Base-by-base conservation (phyloP, 768 basidiomycete genomes). In the Russula earlei region DNA sequence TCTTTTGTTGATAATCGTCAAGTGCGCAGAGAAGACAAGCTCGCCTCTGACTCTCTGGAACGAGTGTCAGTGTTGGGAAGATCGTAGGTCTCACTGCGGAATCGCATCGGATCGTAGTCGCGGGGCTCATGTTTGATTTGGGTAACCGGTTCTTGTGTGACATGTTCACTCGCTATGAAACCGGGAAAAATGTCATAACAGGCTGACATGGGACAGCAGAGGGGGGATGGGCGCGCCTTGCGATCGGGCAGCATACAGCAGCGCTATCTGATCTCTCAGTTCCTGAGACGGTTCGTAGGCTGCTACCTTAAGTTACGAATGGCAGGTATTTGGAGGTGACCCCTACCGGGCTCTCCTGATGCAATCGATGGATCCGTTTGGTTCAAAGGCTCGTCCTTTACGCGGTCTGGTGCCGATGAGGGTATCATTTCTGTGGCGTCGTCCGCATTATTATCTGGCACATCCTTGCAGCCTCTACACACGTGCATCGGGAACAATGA, bases 181-280 rank as follows among this genome's bases (percentile, higher is more conserved):
- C 5, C 9, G 20, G 12, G 12, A 12, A 14, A 6, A 19, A 17
- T 42, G 51, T 29, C 56, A 42, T 27, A 8, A 17, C 7, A 34
- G 20, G 19, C 24, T 4, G 19, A 9, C 5, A 41, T 47, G 25
- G 31, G 31, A 7, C 20, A 36, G 20, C 24, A n/a, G 17, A 46
- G 45, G 31, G n/a, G n/a, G 24, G 31, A 36, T 10, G 19, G 4
- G 6, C 41, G 41, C 36, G 15, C 52, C 27, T 44, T 58, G 52
- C 17, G 36, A 15, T 6, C 47, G 52, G 1, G 29, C 11, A 10
- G 46, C 41, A 22, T 31, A 44, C 14, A 58, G 36, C 9, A 48
- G 41, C 34, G 57, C 57, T 17, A 58, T 58, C n/a, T 58, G 52
- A 44, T 54, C 47, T 54, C 52, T 53, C n/a, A 58, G 29, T 38